Base-by-base conservation (phyloP, 2,329 filamentous ascomycete genomes). In the Aspergillus bombycis region DNA sequence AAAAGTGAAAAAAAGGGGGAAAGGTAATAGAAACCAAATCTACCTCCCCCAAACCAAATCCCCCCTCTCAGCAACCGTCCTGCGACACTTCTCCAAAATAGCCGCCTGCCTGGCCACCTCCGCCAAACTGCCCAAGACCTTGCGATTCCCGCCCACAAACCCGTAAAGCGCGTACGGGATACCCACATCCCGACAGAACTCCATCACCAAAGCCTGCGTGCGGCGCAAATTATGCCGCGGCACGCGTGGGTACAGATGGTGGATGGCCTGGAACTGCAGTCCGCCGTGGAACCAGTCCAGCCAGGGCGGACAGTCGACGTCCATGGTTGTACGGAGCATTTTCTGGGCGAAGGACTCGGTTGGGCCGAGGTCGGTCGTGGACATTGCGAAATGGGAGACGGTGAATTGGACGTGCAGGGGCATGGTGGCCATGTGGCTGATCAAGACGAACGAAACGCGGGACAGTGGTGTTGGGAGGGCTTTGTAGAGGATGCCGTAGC, bases 301-400 rank as follows among this genome's bases (percentile, higher is more conserved):
- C 92, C 92, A 96, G 14, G 84, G 81, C 0, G 93, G 91, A 73
- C 93, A 96, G 72, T 94, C 92, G 16, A 96, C 88, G 67, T 96
- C 92, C 93, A 96, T 96, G 8, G 93, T 96, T 0, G 93, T 96
- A 67, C 93, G 88, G 53, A 96, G 83, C 89, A 95, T 94, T 75
- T 89, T 91, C 78, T 96, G 93, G 0, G 93, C 88, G 76, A 96
- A 96, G 0, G 91, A 94, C 75, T 96, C 93, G 57, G 88, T 81
- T 0, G 90, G 88, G 0, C 93, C 93, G 4, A 96, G 84, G 71
- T 96, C 92, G 7, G 91, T 85, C 0, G 93, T 96, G 70, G 91
- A 93, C 93, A 96, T 96, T 64, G 91, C 91, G 77, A 95, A 96
- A 76, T 96, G 93, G 1, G 91, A 94, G n/a, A 96, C 85, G 0